phyloP scores from a whole-genome alignment of 768 basidiomycete genomes.

The Termitomyces sp. region DNA sequence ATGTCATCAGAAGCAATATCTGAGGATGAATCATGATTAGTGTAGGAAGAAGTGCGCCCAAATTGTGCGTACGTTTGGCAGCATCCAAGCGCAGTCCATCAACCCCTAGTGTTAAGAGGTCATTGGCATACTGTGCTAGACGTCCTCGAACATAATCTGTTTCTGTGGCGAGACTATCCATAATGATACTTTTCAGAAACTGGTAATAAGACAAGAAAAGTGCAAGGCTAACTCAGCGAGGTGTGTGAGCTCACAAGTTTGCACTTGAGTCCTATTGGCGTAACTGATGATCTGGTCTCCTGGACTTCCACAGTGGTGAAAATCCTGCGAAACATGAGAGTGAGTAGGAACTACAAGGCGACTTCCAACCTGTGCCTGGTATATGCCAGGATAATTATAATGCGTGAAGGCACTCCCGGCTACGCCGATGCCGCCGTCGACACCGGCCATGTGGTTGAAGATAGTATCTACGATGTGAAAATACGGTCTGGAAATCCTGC shows the following conservation, averaged over 20 bases:
- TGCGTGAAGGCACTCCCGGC: constrained; percentile 49
- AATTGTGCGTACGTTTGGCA: constrained; percentile 45
- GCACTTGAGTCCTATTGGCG: constrained; percentile 47
- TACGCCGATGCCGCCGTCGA: constrained; percentile 42
- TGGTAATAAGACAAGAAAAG: not conserved
- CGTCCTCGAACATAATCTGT: constrained; percentile 52
- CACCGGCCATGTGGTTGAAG: constrained; percentile 63
- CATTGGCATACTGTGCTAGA: constrained; percentile 54
- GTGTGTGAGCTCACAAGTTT: constrained; percentile 47
- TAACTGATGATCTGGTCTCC: constrained; percentile 53
- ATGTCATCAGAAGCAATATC: constrained; percentile 53
- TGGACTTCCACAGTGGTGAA: constrained; percentile 60
- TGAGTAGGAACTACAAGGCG: constrained; percentile 13
- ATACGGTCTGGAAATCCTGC: no score
- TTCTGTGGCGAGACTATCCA: constrained; percentile 51
- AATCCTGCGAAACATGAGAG: constrained; percentile 31
- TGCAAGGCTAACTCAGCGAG: constrained; percentile 40
- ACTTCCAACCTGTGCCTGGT: constrained; percentile 39
- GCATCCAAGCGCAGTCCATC: constrained; percentile 63
- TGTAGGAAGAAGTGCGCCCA: not conserved
- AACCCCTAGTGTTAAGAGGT: constrained; percentile 55
- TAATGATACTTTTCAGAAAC: not conserved
- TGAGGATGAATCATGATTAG: constrained; percentile 15
- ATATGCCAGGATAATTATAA: constrained; percentile 48
- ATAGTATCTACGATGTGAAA: constrained; percentile 39